Percentiles rank a stretch among this genome's conserved stretches.
Evolutionary conservation across 225 moss, liverwort and hornwort genomes (phyloP).

Genomic region (Straminergon stramineum): DNA sequence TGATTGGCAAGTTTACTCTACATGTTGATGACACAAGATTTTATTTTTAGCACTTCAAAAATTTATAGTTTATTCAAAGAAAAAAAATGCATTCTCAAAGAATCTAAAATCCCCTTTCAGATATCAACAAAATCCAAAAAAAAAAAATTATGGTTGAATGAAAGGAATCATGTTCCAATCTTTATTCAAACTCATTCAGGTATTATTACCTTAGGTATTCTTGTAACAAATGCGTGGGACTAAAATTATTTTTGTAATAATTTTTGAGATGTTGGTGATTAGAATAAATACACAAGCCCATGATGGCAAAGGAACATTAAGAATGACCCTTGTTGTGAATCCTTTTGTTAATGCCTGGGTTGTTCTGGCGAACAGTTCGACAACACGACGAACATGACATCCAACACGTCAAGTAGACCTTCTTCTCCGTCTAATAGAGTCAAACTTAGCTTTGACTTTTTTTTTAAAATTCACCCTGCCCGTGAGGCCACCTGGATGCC

Average conservation of each 20-base stretch:
- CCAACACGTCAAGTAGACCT: too few species aligned
- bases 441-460: too few species aligned
- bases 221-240: fast-evolving
- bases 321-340: fast-evolving
- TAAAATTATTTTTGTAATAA: neutral
- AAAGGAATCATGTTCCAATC: neutral
- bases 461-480: too few species aligned
- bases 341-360: neutral
- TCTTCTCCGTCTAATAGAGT: too few species aligned
- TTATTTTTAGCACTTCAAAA: neutral
- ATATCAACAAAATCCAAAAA: neutral
- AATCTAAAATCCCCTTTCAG: neutral
- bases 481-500: too few species aligned
- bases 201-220: neutral
- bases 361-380: too few species aligned
- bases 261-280: neutral
- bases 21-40: too few species aligned
- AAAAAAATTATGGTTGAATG: too few species aligned
- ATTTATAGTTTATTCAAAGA: neutral
- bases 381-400: too few species aligned
- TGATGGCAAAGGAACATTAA: neutral
- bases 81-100: neutral
- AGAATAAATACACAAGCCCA: neutral
- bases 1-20: too few species aligned
- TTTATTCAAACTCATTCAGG: neutral